Percentiles rank a stretch among this genome's conserved stretches.
These are phyloP conservation scores for Sugiyamaella mastotermitis DNA, from an alignment of 805 yeast genomes.

Conservation along the genomic window DNA sequence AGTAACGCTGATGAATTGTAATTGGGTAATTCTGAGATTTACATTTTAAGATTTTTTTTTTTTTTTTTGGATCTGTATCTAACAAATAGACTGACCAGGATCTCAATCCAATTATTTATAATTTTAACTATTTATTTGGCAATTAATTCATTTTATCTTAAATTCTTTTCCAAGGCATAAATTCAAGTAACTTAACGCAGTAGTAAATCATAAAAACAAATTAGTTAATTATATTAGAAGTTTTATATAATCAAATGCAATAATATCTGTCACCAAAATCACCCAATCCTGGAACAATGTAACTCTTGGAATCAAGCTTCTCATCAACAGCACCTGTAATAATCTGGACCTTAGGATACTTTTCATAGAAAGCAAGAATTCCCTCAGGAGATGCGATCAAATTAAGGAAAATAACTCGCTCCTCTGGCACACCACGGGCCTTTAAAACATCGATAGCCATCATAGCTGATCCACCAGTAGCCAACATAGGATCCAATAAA, in stretches of 20 bases:
- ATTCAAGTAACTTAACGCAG: no score
- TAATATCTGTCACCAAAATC: constrained; percentile 98
- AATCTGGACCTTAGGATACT: constrained; percentile 78
- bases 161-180: no score
- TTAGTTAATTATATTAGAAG: no score
- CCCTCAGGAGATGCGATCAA: constrained; percentile 96
- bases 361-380: constrained; percentile 64
- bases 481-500: constrained; percentile 93
- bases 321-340: constrained; percentile 93
- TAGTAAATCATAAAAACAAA: no score
- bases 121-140: no score
- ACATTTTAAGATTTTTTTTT: no score
- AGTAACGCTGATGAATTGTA: constrained; percentile 7
- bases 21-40: constrained; percentile 15
- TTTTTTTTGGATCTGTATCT: no score
- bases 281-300: constrained; percentile 91
- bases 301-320: constrained; percentile 76
- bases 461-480: constrained; percentile 97
- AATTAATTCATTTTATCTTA: no score
- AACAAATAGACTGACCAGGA: no score
- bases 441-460: constrained; percentile 93
- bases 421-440: constrained; percentile 79
- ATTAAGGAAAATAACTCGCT: constrained; percentile 84
- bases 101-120: no score
- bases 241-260: constrained; percentile 58